Evolutionary conservation across 75 land plant species (phyloP), one percentile per base, ranked within the genome.

Genomic region (Cunninghamia lanceolata): DNA sequence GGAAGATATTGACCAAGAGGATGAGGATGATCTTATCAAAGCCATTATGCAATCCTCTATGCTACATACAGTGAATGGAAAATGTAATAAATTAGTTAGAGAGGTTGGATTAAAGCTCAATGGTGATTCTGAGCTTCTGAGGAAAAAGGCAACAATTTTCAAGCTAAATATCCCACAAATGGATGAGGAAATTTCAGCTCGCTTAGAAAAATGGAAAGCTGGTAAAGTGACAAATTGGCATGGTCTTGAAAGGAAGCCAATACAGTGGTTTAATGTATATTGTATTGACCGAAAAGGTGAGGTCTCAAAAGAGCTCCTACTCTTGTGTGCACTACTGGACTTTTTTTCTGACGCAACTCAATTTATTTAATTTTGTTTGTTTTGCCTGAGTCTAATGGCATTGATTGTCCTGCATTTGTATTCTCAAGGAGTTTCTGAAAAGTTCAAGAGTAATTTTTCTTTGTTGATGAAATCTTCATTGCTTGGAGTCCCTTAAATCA

Each of bases 241-340:
- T 83, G 90, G 85, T 84, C 66, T 89, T 50, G 94, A 92, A 91
- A 92, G 93, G 40, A 87, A 89, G 45, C 95, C 99, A 28, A 86
- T 96, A 42, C 93, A 92, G 66, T 98, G 99, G 99, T 85, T 98
- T 70, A 92, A 91, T 86, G 91, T 94, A 43, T 87, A 91, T n/a
- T 96, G 94, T 82, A 83, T 94, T 38, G 96, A 98, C 68, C 93
- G 95, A 66, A 95, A 83, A 91, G 95, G 99, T 96, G 86, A 87
- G 73, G 21, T 84, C 53, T 76, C 40, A 42, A 39, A 40, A 46
- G 32, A 15, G 84, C 50, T 52, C 47, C 9, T 85, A 54, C 75
- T 34, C 36, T 30, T 45, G 53, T 83, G 25, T 63, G n/a, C 9
- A 25, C 2, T 25, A 53, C 36, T 35, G 35, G 9, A 35, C 30